These are phyloP conservation scores for Truncatella angustata DNA, from an alignment of 2,329 filamentous ascomycete genomes.

Conservation along the genomic window DNA sequence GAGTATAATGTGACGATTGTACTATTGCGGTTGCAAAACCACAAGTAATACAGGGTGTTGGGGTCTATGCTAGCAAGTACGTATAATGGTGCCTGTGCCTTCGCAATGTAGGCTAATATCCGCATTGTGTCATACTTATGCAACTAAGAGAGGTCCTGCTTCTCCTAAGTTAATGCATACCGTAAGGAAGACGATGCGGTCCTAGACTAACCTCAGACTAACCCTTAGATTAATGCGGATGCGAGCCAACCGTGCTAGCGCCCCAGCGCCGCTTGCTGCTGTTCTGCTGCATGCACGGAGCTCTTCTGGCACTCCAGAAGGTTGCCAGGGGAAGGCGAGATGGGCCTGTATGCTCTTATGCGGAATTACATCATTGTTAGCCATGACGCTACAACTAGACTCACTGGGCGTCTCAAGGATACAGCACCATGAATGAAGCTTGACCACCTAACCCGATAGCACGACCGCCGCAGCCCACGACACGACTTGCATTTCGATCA, in stretches of 20 bases:
- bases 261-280: neutral
- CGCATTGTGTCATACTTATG: neutral
- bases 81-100: no score
- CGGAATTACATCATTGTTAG: conserved; percentile 3
- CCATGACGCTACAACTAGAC: neutral
- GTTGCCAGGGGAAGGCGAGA: no score
- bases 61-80: no score
- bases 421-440: neutral
- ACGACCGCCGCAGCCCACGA: neutral
- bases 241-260: neutral
- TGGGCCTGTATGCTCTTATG: conserved; percentile 2
- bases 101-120: neutral
- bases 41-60: neutral
- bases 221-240: no score
- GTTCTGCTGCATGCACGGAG: no score
- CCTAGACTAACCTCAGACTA: neutral
- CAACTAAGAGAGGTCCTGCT: neutral
- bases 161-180: neutral
- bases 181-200: neutral
- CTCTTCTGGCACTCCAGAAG: no score
- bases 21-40: neutral
- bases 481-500: neutral
- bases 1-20: neutral
- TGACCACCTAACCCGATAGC: neutral
- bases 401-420: neutral